Evolutionary conservation across 176 grass and related monocot genomes (phyloP), one percentile per base, ranked within the genome.

Genomic region (Coix lacrymajobi): DNA sequence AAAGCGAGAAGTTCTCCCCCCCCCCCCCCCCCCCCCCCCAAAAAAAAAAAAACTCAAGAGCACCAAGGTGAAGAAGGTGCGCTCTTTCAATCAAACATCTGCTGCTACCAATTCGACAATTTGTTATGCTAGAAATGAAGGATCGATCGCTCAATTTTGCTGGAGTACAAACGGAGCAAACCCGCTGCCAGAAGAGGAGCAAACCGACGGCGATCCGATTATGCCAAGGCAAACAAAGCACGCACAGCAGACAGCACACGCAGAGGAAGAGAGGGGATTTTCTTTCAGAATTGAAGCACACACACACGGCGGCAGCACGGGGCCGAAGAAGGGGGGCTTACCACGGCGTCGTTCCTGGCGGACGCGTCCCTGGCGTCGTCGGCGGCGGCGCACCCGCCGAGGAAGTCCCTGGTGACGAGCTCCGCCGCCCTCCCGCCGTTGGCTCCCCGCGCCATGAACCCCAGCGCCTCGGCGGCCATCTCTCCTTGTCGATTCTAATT

Each of bases 341-440:
- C 88, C 80, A 80, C 46, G 48, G 48, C 65, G 16, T 66, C 82
- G 44, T 91, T 88, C 69, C 84, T 72, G 7, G 83, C 58, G 31
- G 85, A 74, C 8, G 84, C 87, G 44, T 86, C 83, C 73, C 79
- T 73, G 38, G 79, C 37, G 60, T 74, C 88, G 48, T 86, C 85
- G 71, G 10, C 48, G 46, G 37, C 76, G 3, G 81, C 33, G 58
- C 83, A 95, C 13, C 93, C 89, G 58, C 97, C 97, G 62, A 99
- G 97, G 57, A 99, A 90, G 79, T 99, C 93, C 61, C 91, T 73
- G n/a, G 97, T 99, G 26, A 99, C 90, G 64, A 95, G 89, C 75
- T 99, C 91, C 73, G 78, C 51, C 75, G 81, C 71, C 64, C 43
- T 76, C 26, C 83, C 66, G 80, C 80, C 86, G 89, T 76, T 65